These are phyloP conservation scores for Cyberlindnera xylosilytica DNA, from an alignment of 805 yeast species.

Conservation along the genomic window DNA sequence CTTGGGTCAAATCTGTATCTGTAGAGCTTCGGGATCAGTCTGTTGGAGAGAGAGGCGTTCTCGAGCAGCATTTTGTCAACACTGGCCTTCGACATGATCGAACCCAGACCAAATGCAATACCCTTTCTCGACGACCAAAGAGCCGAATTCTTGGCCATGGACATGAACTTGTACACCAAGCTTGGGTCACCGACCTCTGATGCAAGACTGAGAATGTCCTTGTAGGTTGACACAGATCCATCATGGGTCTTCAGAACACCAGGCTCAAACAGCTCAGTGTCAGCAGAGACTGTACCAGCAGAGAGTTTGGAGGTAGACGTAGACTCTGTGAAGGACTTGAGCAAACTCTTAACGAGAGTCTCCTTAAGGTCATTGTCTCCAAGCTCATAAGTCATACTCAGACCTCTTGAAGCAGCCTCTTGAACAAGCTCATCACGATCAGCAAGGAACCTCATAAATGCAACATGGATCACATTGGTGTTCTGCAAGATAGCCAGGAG, in stretches of 20 bases:
- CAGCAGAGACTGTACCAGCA: conserved; percentile 70
- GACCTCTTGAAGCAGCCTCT: conserved; percentile 88
- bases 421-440: conserved; percentile 87
- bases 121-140: conserved; percentile 94
- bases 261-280: conserved; percentile 81
- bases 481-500: conserved; percentile 35
- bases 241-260: conserved; percentile 78
- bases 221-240: conserved; percentile 86
- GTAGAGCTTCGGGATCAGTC: conserved; percentile 76
- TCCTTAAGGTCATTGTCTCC: conserved; percentile 70
- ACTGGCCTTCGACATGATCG: conserved; percentile 75
- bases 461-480: conserved; percentile 62
- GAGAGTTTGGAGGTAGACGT: conserved; percentile 40
- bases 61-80: conserved; percentile 57
- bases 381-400: conserved; percentile 74
- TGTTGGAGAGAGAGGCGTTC: conserved; percentile 51
- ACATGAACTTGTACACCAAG: conserved; percentile 90
- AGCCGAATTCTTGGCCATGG: conserved; percentile 81
- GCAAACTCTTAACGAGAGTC: conserved; percentile 64
- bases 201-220: conserved; percentile 83
- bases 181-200: conserved; percentile 96
- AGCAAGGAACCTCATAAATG: conserved; percentile 75
- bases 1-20: conserved; percentile 86
- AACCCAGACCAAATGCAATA: conserved; percentile 88
- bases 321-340: conserved; percentile 76